These are phyloP conservation scores for Wickerhamiella brachini DNA, from an alignment of 805 yeast genomes.

Conservation along the genomic window DNA sequence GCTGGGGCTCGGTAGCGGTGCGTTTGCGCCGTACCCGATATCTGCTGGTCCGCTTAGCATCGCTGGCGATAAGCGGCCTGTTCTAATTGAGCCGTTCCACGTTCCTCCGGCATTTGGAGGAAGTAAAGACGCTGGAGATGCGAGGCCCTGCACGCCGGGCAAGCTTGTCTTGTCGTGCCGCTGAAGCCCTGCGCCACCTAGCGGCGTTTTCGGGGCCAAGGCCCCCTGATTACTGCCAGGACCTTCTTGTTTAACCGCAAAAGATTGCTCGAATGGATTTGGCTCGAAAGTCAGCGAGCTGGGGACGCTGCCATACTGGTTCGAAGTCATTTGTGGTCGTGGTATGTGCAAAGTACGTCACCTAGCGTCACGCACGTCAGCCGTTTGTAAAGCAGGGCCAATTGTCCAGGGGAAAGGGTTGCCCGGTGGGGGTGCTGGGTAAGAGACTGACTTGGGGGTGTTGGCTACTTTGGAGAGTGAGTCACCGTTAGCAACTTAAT, in stretches of 20 bases:
- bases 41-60: constrained; percentile 22
- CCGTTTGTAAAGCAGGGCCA: neutral
- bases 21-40: neutral
- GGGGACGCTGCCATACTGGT: constrained; percentile 5
- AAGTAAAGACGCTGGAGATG: constrained; percentile 18
- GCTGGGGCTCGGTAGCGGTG: constrained; percentile 4
- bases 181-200: neutral
- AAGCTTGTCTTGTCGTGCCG: constrained; percentile 4
- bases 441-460: neutral
- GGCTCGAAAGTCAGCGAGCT: constrained; percentile 67
- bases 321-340: constrained; percentile 2
- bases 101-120: constrained; percentile 8
- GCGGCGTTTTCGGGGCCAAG: neutral
- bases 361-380: constrained; percentile 1
- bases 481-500: too few relatives aligned
- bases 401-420: neutral
- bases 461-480: too few relatives aligned
- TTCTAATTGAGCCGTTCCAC: constrained; percentile 18
- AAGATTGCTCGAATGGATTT: constrained; percentile 89
- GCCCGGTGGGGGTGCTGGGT: neutral
- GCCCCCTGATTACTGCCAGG: neutral
- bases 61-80: constrained; percentile 28
- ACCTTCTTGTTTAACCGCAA: constrained; percentile 43
- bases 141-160: constrained; percentile 18
- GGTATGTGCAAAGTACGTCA: constrained; percentile 3